Evolutionary conservation across 192 early-diverging fungal genomes (phyloP), one percentile per base, ranked within the genome.

Genomic region (Rhizophagus sp.): DNA sequence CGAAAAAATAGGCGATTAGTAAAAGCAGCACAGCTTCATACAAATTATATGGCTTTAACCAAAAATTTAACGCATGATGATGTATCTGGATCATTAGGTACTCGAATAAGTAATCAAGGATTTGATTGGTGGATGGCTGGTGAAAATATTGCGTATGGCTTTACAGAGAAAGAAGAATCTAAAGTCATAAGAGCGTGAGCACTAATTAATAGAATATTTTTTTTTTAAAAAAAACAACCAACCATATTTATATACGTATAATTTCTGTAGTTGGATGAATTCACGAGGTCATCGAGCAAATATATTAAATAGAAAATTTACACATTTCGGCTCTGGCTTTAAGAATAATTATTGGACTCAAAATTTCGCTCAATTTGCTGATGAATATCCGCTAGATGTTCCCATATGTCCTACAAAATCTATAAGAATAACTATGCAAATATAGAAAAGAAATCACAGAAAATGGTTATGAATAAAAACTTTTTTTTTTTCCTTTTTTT

Each of bases 241-340:
- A 41, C 39, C 8, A 3, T 62, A 3, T 39, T 62, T 22, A 62
- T 62, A 34, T 62, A 7, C 1, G 2, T 12, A 27, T 62, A 9
- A 41, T 15, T 49, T 36, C 17, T 25, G 19, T 44, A 77, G 82
- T 8, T 89, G 88, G 88, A 87, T 89, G 85, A 73, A 82, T 63
- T 88, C 87, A 25, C 24, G 30, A 1, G 84, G 81, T 24, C 88
- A 89, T 81, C 24, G 75, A 5, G 86, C 72, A 62, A 89, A 89
- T 86, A 88, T 89, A 62, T 15, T 89, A 62, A 57, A 76, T 57
- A 4, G n/a, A 2, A 72, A 36, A 36, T 85, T 76, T 78, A 88
- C 84, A 39, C 83, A 87, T 34, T 88, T 86, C 79, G 88, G 88
- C 25, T 84, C 83, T 25, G 87, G 76, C 6, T 77, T 44, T 44